Conservation (phyloP, 495 filamentous ascomycete species). For the Neurospora sp. region DNA sequence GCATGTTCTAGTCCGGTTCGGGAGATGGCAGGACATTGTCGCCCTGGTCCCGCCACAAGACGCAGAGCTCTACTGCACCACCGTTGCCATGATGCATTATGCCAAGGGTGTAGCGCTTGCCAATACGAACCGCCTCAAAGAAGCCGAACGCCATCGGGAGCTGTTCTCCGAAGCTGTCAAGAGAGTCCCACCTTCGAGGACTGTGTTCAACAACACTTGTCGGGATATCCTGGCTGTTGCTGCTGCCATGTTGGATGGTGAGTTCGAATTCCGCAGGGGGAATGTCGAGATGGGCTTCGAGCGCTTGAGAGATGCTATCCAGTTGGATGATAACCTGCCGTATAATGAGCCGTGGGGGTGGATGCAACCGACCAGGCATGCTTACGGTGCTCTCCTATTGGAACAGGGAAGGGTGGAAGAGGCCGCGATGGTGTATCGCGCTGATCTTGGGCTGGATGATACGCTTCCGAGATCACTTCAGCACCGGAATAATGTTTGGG, state of each 20-base stretch:
- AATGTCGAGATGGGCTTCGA: conserved; percentile 46
- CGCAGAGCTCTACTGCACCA: conserved; percentile 46
- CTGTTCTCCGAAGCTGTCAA: conserved; percentile 38
- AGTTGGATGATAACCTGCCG: conserved; percentile 44
- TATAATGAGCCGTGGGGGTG: conserved; percentile 65
- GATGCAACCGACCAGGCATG: conserved; percentile 60
- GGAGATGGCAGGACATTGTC: conserved; percentile 51
- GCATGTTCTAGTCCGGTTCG: conserved; percentile 58
- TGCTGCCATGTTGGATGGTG: conserved; percentile 55
- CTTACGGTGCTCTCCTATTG: conserved; percentile 51
- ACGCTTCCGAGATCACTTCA: conserved; percentile 46
- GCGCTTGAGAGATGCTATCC: conserved; percentile 42
- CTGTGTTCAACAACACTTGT: conserved; percentile 56
- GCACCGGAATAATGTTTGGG: conserved; percentile 61
- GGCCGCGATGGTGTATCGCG: conserved; percentile 45
- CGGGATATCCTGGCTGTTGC: conserved; percentile 50
- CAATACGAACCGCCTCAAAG: conserved; percentile 35
- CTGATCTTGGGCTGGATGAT: conserved; percentile 50
- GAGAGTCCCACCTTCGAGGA: conserved; percentile 42
- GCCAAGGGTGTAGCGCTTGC: conserved; percentile 55
- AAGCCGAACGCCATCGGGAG: conserved; percentile 35
- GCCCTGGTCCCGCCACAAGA: conserved; percentile 40
- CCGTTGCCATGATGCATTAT: conserved; percentile 55
- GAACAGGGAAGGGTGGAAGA: conserved; percentile 50
- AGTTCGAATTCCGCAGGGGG: conserved; percentile 53